phyloP scores from a whole-genome alignment of 768 basidiomycete genomes.

The Trametes cinnabarina region DNA sequence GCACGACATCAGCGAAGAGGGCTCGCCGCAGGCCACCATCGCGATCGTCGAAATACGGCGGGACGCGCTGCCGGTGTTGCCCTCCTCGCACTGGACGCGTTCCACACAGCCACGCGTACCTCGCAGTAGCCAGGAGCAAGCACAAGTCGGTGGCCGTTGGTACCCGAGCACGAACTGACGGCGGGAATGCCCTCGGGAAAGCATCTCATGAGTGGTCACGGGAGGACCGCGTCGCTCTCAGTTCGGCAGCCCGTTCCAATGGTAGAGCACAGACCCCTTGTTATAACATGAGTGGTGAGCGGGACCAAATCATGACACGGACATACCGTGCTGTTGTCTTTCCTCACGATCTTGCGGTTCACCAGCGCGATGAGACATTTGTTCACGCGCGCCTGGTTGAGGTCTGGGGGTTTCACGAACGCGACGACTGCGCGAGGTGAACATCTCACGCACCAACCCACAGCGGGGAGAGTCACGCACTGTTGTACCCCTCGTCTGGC shows the following conservation, averaged over 20 bases:
- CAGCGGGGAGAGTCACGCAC: constrained; percentile 35
- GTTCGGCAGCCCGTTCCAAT: constrained; percentile 56
- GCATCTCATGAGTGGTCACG: too few relatives aligned
- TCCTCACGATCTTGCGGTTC: constrained; percentile 78
- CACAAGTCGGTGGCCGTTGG: too few relatives aligned
- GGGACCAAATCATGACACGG: background rate
- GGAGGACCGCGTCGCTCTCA: constrained; percentile 14
- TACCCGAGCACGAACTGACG: too few relatives aligned
- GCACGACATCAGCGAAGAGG: too few relatives aligned
- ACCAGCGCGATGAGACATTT: constrained; percentile 92
- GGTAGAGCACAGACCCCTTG: constrained; percentile 66
- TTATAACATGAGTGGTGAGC: background rate
- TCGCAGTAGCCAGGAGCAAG: too few relatives aligned
- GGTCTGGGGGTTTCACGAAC: constrained; percentile 73
- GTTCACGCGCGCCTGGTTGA: constrained; percentile 89
- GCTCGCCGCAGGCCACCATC: too few relatives aligned
- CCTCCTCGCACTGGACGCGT: too few relatives aligned
- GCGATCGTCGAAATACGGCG: too few relatives aligned
- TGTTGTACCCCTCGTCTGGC: constrained; percentile 56
- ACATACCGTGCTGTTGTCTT: constrained; percentile 52
- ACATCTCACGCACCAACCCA: background rate
- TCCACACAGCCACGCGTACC: too few relatives aligned
- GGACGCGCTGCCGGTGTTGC: too few relatives aligned
- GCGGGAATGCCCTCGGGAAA: too few relatives aligned
- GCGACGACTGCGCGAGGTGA: constrained; percentile 56